Percentiles rank a stretch among this genome's conserved stretches.
Evolutionary conservation across 2,329 filamentous ascomycete species (phyloP).

Genomic region (Colletotrichum tamarilloi): DNA sequence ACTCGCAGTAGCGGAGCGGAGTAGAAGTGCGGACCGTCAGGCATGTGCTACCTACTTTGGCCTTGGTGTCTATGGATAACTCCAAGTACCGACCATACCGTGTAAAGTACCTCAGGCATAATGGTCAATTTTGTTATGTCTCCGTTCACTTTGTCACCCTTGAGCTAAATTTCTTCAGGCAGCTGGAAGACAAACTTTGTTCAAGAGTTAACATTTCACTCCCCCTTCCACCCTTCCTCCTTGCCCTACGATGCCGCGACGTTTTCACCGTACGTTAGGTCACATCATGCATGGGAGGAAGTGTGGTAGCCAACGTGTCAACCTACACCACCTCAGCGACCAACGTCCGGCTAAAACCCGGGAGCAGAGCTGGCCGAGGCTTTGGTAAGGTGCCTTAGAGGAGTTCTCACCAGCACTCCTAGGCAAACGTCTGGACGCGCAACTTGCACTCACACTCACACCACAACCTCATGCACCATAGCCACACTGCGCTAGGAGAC

Average conservation of each 20-base stretch:
- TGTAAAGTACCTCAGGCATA: background rate
- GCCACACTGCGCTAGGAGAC: background rate
- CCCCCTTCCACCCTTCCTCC: background rate
- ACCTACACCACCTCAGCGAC: too few species aligned
- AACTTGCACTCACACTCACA: background rate
- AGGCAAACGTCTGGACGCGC: constrained; percentile 9
- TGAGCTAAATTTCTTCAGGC: background rate
- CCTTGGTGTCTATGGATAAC: too few species aligned
- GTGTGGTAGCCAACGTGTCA: too few species aligned
- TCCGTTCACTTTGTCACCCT: background rate
- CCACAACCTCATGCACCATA: background rate
- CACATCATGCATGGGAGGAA: background rate
- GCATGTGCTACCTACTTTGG: background rate
- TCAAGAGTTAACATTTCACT: background rate
- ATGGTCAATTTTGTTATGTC: background rate
- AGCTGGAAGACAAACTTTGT: background rate
- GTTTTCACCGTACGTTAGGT: background rate
- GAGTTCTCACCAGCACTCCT: background rate
- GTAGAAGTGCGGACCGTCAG: background rate
- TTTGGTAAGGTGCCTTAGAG: background rate
- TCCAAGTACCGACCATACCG: too few species aligned
- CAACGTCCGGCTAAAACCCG: background rate
- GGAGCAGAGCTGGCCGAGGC: background rate
- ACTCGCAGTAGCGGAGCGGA: background rate
- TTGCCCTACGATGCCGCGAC: background rate